A percentile compares a stretch with the other conserved stretches of the same genome.
These are phyloP conservation scores for Penicillium samsonianum DNA, from an alignment of 495 filamentous ascomycete genomes.

Conservation along the genomic window DNA sequence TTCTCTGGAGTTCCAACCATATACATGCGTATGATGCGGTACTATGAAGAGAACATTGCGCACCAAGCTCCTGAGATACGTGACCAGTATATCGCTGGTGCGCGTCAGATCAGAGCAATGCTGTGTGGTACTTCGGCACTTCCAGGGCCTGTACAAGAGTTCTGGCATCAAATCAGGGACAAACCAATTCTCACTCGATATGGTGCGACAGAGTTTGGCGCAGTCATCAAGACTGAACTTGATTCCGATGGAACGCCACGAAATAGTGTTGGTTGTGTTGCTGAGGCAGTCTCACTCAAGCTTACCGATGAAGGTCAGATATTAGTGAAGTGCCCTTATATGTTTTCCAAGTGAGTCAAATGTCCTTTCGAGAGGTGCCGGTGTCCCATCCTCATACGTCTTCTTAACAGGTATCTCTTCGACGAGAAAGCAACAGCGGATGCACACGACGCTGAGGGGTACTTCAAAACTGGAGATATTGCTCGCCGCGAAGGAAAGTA, in stretches of 20 bases:
- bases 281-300: constrained; percentile 39
- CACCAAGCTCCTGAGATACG: constrained; percentile 22
- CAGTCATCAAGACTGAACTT: constrained; percentile 45
- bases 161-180: constrained; percentile 45
- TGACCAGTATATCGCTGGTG: constrained; percentile 40
- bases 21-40: constrained; percentile 51
- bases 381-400: background rate
- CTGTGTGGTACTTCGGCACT: constrained; percentile 50
- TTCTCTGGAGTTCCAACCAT: constrained; percentile 55
- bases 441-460: constrained; percentile 40
- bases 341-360: constrained; percentile 40
- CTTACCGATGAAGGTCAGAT: constrained; percentile 38
- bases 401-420: constrained; percentile 44
- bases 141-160: constrained; percentile 47
- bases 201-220: constrained; percentile 51
- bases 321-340: constrained; percentile 45
- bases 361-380: background rate
- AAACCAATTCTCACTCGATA: constrained; percentile 48
- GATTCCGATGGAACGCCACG: constrained; percentile 34
- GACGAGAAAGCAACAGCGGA: constrained; percentile 42
- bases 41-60: constrained; percentile 40
- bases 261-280: constrained; percentile 45
- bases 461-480: constrained; percentile 52
- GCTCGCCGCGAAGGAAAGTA: constrained; percentile 46
- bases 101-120: constrained; percentile 41